These are phyloP conservation scores for Bauhinia variegata DNA, from an alignment of 306 rosid genomes.

Conservation along the genomic window DNA sequence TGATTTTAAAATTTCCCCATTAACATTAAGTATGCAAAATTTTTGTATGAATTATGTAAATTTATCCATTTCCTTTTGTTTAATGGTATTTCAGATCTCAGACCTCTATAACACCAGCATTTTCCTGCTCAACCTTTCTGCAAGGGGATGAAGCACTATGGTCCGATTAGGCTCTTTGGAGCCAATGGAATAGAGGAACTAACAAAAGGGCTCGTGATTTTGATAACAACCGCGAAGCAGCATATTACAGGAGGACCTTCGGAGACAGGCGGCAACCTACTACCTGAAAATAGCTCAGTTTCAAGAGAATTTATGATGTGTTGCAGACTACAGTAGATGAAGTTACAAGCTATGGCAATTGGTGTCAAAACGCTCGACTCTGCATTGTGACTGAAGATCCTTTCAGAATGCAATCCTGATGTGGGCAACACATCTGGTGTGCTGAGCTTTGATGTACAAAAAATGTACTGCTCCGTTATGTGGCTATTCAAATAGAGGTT, in stretches of 20 bases:
- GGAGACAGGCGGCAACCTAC: too few species aligned
- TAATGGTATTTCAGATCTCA: not conserved
- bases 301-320: conserved; percentile 20
- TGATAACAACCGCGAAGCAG: too few species aligned
- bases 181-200: not conserved
- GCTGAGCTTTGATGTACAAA: too few species aligned
- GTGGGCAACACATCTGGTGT: conserved; percentile 46
- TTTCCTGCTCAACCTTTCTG: conserved; percentile 32
- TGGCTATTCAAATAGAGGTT: too few species aligned
- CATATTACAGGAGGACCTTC: too few species aligned
- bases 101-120: too few species aligned
- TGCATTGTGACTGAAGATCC: not conserved
- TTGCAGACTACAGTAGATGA: conserved; percentile 5
- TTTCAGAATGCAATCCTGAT: not conserved
- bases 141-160: conserved; percentile 65
- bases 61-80: too few species aligned
- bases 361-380: too few species aligned
- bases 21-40: not conserved
- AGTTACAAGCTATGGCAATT: too few species aligned
- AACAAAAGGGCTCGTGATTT: too few species aligned
- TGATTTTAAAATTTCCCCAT: too few species aligned
- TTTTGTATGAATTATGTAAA: not conserved
- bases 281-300: not conserved
- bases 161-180: conserved; percentile 49
- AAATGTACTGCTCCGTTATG: too few species aligned